Evolutionary conservation across 1,284 basidiomycete genomes (phyloP), one percentile per base, ranked within the genome.

Genomic region (Ceratorhiza oryzae-sativae): DNA sequence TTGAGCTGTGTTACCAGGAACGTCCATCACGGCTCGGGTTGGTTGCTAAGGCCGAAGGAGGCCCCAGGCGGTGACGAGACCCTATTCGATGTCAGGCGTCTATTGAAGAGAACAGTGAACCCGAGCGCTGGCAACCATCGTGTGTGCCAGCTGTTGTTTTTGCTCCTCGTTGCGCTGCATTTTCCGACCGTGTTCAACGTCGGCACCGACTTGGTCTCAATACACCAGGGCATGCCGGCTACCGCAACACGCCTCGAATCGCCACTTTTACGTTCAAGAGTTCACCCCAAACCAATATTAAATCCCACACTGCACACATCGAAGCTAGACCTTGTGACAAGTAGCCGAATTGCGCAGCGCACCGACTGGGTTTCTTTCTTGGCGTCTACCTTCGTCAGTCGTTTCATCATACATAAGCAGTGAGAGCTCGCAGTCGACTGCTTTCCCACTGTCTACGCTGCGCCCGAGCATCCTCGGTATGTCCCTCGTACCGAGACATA

Each of bases 1-100:
- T 10, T 53, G 30, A 32, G 20, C 39, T 15, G 59, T 42, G 34
- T 56, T 56, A 62, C 60, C 3, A 62, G 20, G 60, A 46, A 62
- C 25, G 15, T 23, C 20, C 3, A 9, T 8, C 23, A 25, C 23
- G n/a, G 9, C 48, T 49, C 48, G 48, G 48, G 48, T 3, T 49
- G 2, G 48, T 49, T 15, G 48, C 5, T 18, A 23, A 18, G n/a
- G 42, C 42, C 42, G 42, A 45, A 45, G 42, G 42, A n/a, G n/a
- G n/a, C n/a, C 15, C 42, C 6, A 45, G 15, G 18, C 3, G 8
- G 36, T 6, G 36, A 4, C 9, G 10, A 45, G 42, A 45, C 42
- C 42, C 42, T 45, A n/a, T 39, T 45, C n/a, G 42, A 45, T 45
- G 42, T 18, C 15, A 18, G n/a, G 42, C 42, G 42, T 18, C 42